These are phyloP conservation scores for Daldinia caldariorum DNA, from an alignment of 495 filamentous ascomycete species.

Conservation along the genomic window DNA sequence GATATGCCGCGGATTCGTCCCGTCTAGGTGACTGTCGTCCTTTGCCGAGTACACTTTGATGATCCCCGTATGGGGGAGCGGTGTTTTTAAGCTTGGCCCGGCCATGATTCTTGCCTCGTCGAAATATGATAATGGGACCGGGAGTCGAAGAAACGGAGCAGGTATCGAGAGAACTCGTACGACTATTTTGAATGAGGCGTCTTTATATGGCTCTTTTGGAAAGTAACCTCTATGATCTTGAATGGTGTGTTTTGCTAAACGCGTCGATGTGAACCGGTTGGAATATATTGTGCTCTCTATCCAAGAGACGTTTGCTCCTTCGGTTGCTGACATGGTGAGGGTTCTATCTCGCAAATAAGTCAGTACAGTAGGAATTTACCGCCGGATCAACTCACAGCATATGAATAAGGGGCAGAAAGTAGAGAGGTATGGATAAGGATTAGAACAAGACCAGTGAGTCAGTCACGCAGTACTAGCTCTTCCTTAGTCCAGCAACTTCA, in stretches of 20 bases:
- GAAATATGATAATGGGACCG: background rate
- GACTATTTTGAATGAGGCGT: background rate
- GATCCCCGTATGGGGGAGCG: background rate
- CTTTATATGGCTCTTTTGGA: background rate
- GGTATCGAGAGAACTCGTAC: background rate
- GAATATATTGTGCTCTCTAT: background rate
- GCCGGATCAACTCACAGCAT: background rate
- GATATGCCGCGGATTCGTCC: constrained; percentile 18
- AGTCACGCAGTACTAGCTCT: background rate
- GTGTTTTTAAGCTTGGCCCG: background rate
- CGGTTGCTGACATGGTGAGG: background rate
- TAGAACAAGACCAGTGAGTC: background rate
- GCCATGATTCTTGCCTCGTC: constrained; percentile 7
- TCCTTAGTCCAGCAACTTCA: background rate
- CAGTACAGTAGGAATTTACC: background rate
- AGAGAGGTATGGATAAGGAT: too few species aligned
- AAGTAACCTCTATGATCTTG: background rate
- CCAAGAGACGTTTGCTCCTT: background rate
- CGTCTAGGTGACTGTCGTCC: background rate
- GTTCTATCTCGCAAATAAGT: too few species aligned
- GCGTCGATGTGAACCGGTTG: background rate
- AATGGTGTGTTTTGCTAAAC: background rate
- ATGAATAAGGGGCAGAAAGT: too few species aligned
- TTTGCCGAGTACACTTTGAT: constrained; percentile 28
- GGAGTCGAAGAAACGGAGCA: background rate